Evolutionary conservation across 257 asterid genomes (phyloP).

Genomic region (Solanum etuberosum): DNA sequence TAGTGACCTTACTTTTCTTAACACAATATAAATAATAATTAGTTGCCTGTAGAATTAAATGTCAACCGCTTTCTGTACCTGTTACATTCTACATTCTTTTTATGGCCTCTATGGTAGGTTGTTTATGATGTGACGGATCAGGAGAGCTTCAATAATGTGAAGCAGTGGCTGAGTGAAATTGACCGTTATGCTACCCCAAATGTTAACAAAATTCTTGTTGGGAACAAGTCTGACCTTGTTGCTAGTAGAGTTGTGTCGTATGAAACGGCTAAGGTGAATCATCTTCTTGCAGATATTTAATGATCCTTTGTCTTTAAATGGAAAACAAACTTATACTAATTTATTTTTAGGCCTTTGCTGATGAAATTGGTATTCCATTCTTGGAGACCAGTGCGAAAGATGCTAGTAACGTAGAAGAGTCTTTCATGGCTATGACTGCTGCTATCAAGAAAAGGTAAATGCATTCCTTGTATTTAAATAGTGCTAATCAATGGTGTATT

Average conservation of each 20-base stretch:
- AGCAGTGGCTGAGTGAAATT: constrained; percentile 87
- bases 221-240: constrained; percentile 78
- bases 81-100: neutral
- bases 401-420: constrained; percentile 81
- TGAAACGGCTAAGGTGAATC: constrained; percentile 70
- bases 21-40: neutral
- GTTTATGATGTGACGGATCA: constrained; percentile 79
- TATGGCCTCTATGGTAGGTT: constrained; percentile 32
- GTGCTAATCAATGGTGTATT: neutral
- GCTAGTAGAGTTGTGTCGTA: constrained; percentile 69
- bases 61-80: neutral
- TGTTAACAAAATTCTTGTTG: constrained; percentile 81
- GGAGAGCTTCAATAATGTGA: constrained; percentile 87
- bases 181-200: constrained; percentile 87
- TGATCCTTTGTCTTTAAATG: neutral
- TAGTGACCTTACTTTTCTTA: neutral
- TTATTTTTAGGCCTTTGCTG: constrained; percentile 68
- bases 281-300: neutral
- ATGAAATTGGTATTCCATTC: constrained; percentile 88
- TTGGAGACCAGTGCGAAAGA: constrained; percentile 93
- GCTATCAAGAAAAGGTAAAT: constrained; percentile 65
- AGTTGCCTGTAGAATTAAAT: neutral
- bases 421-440: constrained; percentile 95
- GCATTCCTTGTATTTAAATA: neutral
- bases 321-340: neutral